A percentile compares a stretch with the other conserved stretches of the same genome.
These are phyloP conservation scores for Flaveria robusta DNA, from an alignment of 129 eudicot species.

Conservation along the genomic window DNA sequence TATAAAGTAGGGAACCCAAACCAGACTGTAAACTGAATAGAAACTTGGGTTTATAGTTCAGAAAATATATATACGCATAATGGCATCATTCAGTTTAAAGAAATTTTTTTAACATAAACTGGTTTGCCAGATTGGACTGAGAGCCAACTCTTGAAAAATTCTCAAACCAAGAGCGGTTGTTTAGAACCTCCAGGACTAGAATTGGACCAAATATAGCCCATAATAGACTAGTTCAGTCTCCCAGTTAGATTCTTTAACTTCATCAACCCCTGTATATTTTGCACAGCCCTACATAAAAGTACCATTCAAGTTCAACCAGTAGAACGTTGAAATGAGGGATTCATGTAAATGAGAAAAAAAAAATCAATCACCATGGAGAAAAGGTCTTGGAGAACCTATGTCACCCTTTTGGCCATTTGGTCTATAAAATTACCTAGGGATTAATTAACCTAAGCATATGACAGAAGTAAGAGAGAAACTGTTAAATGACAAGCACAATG, in stretches of 20 bases:
- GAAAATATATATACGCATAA: not conserved
- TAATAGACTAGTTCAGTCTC: not conserved
- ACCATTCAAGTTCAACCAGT: not conserved
- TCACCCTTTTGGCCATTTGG: not conserved
- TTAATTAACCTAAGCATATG: too few relatives aligned
- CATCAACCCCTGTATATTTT: not conserved
- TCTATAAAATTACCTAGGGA: not conserved
- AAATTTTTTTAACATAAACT: not conserved
- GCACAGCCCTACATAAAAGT: not conserved
- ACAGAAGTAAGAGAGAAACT: too few relatives aligned
- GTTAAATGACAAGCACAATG: conserved; percentile 1
- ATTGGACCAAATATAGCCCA: not conserved
- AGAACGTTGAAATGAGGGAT: not conserved
- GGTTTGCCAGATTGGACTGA: not conserved
- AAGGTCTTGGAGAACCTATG: not conserved
- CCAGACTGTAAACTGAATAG: not conserved
- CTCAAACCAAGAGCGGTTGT: not conserved
- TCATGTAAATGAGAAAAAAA: not conserved
- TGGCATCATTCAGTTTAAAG: not conserved
- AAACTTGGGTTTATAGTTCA: not conserved
- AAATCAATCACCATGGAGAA: not conserved
- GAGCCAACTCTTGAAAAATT: not conserved
- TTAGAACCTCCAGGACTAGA: not conserved
- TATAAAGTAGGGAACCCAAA: not conserved
- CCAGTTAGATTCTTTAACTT: too few relatives aligned